These are phyloP conservation scores for Chenopodium berlandieri DNA, from an alignment of 148 eudicot species.

Conservation along the genomic window DNA sequence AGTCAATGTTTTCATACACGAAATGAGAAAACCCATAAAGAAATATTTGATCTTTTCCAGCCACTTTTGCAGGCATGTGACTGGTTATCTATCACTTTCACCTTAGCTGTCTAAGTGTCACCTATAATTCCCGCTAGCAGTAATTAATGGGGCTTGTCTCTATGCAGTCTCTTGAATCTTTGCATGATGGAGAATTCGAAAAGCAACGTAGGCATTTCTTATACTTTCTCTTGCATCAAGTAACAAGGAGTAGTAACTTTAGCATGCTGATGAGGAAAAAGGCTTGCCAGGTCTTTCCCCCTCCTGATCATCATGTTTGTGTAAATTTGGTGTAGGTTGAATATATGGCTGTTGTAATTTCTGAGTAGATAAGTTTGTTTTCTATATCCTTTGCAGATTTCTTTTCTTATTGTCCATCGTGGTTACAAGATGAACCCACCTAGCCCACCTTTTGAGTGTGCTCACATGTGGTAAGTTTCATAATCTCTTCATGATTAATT, in stretches of 20 bases:
- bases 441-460: constrained; percentile 93
- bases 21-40: constrained; percentile 92
- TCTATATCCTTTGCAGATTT: constrained; percentile 59
- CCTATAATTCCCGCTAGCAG: constrained; percentile 11
- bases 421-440: constrained; percentile 96
- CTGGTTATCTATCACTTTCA: constrained; percentile 9
- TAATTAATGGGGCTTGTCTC: constrained; percentile 17
- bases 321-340: background rate
- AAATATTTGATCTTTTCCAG: constrained; percentile 90
- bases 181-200: constrained; percentile 98
- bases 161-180: constrained; percentile 86
- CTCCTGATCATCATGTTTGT: background rate
- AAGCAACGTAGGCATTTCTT: constrained; percentile 84
- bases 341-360: background rate
- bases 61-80: constrained; percentile 83
- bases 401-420: constrained; percentile 79
- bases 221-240: constrained; percentile 95
- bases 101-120: constrained; percentile 9
- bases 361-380: constrained; percentile 23
- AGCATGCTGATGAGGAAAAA: constrained; percentile 87
- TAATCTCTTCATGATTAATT: background rate
- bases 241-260: constrained; percentile 92
- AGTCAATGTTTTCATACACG: constrained; percentile 97
- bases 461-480: constrained; percentile 84
- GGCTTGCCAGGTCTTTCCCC: constrained; percentile 76